Evolutionary conservation across 2,329 filamentous ascomycete species (phyloP).

Genomic region (Lecanicillium sp.): DNA sequence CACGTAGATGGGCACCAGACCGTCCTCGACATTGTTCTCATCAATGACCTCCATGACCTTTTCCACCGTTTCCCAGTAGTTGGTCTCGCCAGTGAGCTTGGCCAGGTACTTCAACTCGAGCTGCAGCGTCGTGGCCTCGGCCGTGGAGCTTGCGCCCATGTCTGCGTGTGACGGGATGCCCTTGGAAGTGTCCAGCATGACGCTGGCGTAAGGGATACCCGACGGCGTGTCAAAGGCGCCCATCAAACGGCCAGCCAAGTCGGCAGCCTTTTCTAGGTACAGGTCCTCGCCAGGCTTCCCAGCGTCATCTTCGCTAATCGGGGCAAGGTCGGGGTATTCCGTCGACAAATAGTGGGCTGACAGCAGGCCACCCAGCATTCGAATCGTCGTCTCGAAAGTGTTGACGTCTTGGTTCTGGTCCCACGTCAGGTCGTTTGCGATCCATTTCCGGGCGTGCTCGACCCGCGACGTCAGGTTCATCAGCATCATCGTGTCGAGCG

Average conservation of each 20-base stretch:
- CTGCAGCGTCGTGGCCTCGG: constrained; percentile 86
- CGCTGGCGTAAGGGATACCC: constrained; percentile 83
- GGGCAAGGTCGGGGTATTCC: constrained; percentile 71
- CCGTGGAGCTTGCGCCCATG: constrained; percentile 83
- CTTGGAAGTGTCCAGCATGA: constrained; percentile 72
- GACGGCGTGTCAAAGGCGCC: constrained; percentile 83
- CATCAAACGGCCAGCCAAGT: constrained; percentile 80
- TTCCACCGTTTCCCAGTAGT: constrained; percentile 90
- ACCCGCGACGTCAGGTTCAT: constrained; percentile 94
- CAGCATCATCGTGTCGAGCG: constrained; percentile 91
- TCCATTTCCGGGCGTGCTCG: constrained; percentile 81
- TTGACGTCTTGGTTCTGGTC: constrained; percentile 94
- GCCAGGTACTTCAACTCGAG: constrained; percentile 96
- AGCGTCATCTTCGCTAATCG: constrained; percentile 63
- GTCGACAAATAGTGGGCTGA: constrained; percentile 94
- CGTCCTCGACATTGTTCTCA: constrained; percentile 69
- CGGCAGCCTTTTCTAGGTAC: constrained; percentile 92
- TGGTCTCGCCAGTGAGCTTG: constrained; percentile 84
- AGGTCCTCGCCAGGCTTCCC: constrained; percentile 77
- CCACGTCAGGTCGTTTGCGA: constrained; percentile 73
- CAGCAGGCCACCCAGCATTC: constrained; percentile 89
- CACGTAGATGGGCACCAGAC: constrained; percentile 87
- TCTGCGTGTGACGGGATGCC: constrained; percentile 80
- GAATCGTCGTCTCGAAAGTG: constrained; percentile 96
- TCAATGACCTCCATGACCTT: constrained; percentile 89